Percentiles rank a stretch among this genome's conserved stretches.
phyloP scores from a whole-genome alignment of 169 alveolate genomes.

The Eimeria sp. region DNA sequence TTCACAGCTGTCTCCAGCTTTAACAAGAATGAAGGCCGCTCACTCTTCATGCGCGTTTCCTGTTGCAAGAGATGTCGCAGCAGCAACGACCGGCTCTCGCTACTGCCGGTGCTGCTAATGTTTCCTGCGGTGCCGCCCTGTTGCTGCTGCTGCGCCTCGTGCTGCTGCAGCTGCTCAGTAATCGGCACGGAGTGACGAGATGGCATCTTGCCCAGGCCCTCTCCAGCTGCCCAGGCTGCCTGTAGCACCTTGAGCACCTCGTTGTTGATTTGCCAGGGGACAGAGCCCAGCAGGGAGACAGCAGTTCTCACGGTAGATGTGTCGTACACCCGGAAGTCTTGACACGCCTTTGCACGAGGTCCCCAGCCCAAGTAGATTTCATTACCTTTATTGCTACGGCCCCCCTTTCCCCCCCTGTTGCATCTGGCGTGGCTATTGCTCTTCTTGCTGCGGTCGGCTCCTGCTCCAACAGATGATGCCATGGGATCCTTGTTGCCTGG shows the following conservation, averaged over 20 bases:
- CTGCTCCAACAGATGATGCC: neutral
- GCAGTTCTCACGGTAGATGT: slow-evolving; percentile 31
- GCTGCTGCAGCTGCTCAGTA: slow-evolving; percentile 53
- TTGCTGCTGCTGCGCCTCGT: slow-evolving; percentile 60
- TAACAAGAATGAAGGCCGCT: slow-evolving; percentile 85
- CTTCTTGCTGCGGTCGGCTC: slow-evolving; percentile 9
- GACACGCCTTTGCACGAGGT: slow-evolving; percentile 57
- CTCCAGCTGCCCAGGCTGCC: slow-evolving; percentile 77
- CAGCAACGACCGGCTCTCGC: slow-evolving; percentile 38
- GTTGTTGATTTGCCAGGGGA: slow-evolving; percentile 75
- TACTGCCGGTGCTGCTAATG: slow-evolving; percentile 2
- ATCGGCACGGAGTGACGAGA: slow-evolving; percentile 46
- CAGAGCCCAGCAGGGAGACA: slow-evolving; percentile 71
- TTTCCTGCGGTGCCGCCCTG: slow-evolving; percentile 21
- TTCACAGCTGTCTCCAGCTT: slow-evolving; percentile 89
- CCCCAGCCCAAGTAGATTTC: slow-evolving; percentile 79
- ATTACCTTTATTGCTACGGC: slow-evolving; percentile 36
- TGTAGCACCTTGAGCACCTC: slow-evolving; percentile 77
- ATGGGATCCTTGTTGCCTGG: neutral
- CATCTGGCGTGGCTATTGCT: slow-evolving; percentile 10
- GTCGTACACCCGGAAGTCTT: slow-evolving; percentile 58
- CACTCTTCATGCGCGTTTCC: slow-evolving; percentile 69
- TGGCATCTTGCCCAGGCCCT: slow-evolving; percentile 82
- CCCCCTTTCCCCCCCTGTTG: slow-evolving; percentile 33
- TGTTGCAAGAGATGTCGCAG: slow-evolving; percentile 74